Percentiles rank a stretch among this genome's conserved stretches.
Evolutionary conservation across 495 filamentous ascomycete genomes (phyloP).

Genomic region (Xylaria curta): DNA sequence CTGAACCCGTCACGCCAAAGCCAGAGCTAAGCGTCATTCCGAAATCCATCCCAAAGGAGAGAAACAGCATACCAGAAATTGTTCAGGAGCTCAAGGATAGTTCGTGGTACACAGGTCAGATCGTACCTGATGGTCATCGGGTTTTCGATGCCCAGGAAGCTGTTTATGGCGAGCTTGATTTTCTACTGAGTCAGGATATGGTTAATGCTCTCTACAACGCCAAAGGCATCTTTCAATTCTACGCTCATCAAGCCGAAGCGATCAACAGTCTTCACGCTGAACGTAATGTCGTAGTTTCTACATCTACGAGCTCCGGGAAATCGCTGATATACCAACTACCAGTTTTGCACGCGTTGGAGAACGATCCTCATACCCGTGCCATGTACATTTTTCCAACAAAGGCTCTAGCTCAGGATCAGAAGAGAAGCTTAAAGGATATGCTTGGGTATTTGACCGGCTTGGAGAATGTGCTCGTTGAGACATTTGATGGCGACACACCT

Average conservation of each 20-base stretch:
- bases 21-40: slow-evolving; percentile 56
- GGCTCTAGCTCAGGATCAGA: slow-evolving; percentile 94
- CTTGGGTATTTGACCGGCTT: slow-evolving; percentile 78
- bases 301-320: slow-evolving; percentile 95
- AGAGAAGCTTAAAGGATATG: slow-evolving; percentile 84
- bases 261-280: slow-evolving; percentile 89
- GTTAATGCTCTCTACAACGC: slow-evolving; percentile 96
- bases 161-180: slow-evolving; percentile 83
- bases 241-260: slow-evolving; percentile 92
- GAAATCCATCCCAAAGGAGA: slow-evolving; percentile 77
- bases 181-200: slow-evolving; percentile 85
- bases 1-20: slow-evolving; percentile 37
- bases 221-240: slow-evolving; percentile 83
- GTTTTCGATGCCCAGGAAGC: slow-evolving; percentile 89
- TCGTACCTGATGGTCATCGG: slow-evolving; percentile 92
- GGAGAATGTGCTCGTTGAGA: slow-evolving; percentile 81
- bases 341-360: slow-evolving; percentile 86
- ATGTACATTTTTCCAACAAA: slow-evolving; percentile 99
- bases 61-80: slow-evolving; percentile 84
- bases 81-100: slow-evolving; percentile 80
- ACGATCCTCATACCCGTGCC: slow-evolving; percentile 75
- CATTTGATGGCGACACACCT: slow-evolving; percentile 94
- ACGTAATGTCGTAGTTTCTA: slow-evolving; percentile 88
- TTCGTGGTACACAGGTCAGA: slow-evolving; percentile 89
- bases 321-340: slow-evolving; percentile 96